Evolutionary conservation across 192 early-diverging fungal species (phyloP).

Genomic region (Gigaspora rosea): DNA sequence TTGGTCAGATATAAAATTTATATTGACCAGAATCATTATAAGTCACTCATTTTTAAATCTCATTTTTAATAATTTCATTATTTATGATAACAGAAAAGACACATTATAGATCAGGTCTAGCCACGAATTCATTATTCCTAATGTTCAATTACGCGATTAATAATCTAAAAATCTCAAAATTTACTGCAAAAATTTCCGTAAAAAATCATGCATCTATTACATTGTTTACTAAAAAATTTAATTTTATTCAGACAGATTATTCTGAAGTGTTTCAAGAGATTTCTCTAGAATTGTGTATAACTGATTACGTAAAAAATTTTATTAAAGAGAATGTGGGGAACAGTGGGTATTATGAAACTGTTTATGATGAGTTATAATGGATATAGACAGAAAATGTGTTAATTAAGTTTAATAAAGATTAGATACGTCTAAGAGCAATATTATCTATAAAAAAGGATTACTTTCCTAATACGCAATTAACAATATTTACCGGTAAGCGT

Average conservation of each 20-base stretch:
- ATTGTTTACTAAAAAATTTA: slow-evolving; percentile 61
- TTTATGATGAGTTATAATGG: neutral
- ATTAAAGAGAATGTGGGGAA: neutral
- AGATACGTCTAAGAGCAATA: too few relatives aligned
- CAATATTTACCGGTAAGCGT: too few relatives aligned
- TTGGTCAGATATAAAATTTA: too few relatives aligned
- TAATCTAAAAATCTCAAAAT: slow-evolving; percentile 51
- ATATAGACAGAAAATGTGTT: too few relatives aligned
- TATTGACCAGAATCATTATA: too few relatives aligned
- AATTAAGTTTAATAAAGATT: too few relatives aligned
- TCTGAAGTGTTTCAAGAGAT: slow-evolving; percentile 70
- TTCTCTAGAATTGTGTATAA: slow-evolving; percentile 52
- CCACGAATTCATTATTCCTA: neutral
- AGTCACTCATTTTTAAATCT: too few relatives aligned
- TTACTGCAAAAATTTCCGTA: slow-evolving; percentile 67
- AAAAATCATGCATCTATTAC: slow-evolving; percentile 61
- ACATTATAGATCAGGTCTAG: neutral
- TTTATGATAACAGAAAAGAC: too few relatives aligned
- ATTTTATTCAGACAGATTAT: slow-evolving; percentile 51
- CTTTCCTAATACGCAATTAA: too few relatives aligned
- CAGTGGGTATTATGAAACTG: neutral
- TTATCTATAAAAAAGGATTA: too few relatives aligned
- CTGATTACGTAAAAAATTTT: neutral
- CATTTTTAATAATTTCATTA: neutral
- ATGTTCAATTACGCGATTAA: slow-evolving; percentile 24